Base-by-base conservation (phyloP, 352 stramenopile species). In the Pythium apleroticum region DNA sequence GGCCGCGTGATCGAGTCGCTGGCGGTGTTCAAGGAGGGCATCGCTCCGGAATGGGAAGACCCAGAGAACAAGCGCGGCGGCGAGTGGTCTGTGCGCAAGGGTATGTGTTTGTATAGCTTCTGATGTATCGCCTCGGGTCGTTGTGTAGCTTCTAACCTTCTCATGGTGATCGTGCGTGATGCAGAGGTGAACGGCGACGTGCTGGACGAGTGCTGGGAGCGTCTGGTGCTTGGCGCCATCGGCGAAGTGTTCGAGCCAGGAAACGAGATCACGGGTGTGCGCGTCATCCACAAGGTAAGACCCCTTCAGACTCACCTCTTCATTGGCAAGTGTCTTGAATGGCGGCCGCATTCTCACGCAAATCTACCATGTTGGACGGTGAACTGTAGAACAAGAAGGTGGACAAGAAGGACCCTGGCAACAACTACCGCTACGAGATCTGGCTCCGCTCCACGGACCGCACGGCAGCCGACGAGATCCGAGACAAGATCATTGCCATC, bases 1-100 rank as follows among this genome's bases (percentile, higher is more conserved):
- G 57, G 57, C 41, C 92, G 93, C 53, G 89, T 89, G 31, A 86
- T 99, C 58, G 93, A 98, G 73, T 96, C 96, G 60, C 98, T 98
- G 62, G 92, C 86, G 20, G 78, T 97, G 31, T 97, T 97, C 75
- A 96, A 95, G 62, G 86, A 95, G 19, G 90, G 90, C 45, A 96
- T 97, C 65, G 72, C 79, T 27, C 91, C 91, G 24, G 81, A 97
- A 68, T 97, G 90, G 90, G 90, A 97, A 67, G 90, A 97, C 69
- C 80, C 80, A 4, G 81, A 89, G 64, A 97, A 97, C 76, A 92
- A 90, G 59, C 80, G 84, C 20, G 91, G 91, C 31, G 90, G 84
- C 67, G 89, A 97, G 62, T 95, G 88, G 88, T 91, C 81, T 1
- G 82, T 93, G 46, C 80, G 82, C 39, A 90, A 91, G 88, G 84